These are phyloP conservation scores for Penicillium verhagenii DNA, from an alignment of 495 filamentous ascomycete genomes.

Conservation along the genomic window DNA sequence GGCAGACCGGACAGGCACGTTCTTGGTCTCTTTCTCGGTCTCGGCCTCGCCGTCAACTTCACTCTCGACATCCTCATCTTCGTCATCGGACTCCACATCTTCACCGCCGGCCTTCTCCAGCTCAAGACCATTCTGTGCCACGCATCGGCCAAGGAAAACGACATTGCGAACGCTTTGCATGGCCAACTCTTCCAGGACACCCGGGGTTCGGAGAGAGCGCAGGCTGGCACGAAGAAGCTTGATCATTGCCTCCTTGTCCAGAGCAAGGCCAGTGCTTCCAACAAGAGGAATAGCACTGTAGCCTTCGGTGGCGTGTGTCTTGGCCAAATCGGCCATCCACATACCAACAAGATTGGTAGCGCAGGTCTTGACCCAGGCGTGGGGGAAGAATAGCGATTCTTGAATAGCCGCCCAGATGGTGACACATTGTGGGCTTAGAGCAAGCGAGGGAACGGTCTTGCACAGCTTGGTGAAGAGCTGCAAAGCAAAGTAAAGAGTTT, in stretches of 20 bases:
- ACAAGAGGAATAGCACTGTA: conserved; percentile 59
- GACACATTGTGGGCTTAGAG: conserved; percentile 55
- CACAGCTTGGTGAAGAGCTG: conserved; percentile 66
- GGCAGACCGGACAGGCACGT: conserved; percentile 43
- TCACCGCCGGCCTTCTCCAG: conserved; percentile 40
- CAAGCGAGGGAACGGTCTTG: conserved; percentile 58
- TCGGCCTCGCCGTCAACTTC: conserved; percentile 47
- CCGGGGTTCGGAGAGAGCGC: conserved; percentile 62
- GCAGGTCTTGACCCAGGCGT: conserved; percentile 73
- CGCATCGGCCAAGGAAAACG: conserved; percentile 69
- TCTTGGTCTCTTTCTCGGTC: conserved; percentile 28
- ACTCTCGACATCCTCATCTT: conserved; percentile 42
- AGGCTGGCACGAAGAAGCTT: conserved; percentile 63
- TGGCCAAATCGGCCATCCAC: conserved; percentile 77
- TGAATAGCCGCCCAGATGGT: conserved; percentile 66
- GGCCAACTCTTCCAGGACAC: conserved; percentile 65
- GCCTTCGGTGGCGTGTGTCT: conserved; percentile 51
- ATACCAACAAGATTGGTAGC: conserved; percentile 70
- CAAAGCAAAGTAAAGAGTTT: conserved; percentile 75
- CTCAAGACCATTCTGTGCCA: conserved; percentile 60
- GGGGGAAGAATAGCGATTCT: conserved; percentile 66
- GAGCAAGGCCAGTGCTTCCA: conserved; percentile 67
- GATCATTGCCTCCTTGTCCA: conserved; percentile 63
- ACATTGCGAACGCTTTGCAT: conserved; percentile 74
- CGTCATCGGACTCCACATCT: conserved; percentile 39